phyloP scores from a whole-genome alignment of 768 basidiomycete genomes.

The Lactarius psammicola region DNA sequence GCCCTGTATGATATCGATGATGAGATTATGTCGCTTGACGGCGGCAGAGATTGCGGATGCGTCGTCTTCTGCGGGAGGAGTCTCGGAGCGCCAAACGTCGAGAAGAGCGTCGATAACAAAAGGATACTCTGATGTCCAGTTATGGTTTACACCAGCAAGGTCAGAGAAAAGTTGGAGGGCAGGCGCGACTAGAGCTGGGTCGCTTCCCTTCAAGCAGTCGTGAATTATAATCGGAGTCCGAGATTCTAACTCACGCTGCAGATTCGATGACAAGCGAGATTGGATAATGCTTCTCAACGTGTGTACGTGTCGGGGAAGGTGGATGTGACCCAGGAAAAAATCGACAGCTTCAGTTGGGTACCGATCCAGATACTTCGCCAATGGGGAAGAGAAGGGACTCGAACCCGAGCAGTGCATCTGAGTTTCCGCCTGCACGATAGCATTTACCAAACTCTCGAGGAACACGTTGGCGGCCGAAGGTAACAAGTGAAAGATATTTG shows the following conservation, averaged over 20 bases:
- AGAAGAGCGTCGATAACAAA: slow-evolving; percentile 71
- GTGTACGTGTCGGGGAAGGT: slow-evolving; percentile 73
- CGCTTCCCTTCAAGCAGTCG: slow-evolving; percentile 50
- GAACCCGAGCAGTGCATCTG: slow-evolving; percentile 85
- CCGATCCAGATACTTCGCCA: slow-evolving; percentile 88
- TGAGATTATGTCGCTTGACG: slow-evolving; percentile 58
- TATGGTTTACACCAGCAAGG: slow-evolving; percentile 59
- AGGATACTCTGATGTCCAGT: slow-evolving; percentile 69
- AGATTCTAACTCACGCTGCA: slow-evolving; percentile 65
- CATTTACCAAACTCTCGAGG: slow-evolving; percentile 80
- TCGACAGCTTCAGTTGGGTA: slow-evolving; percentile 85
- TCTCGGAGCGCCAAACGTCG: slow-evolving; percentile 64
- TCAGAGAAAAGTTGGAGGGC: slow-evolving; percentile 78
- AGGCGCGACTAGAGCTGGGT: slow-evolving; percentile 55
- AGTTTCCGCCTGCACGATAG: slow-evolving; percentile 89
- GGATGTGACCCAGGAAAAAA: slow-evolving; percentile 79
- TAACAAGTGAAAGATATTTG: slow-evolving; percentile 95
- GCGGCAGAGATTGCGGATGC: slow-evolving; percentile 48
- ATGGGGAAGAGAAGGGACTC: slow-evolving; percentile 90
- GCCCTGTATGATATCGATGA: slow-evolving; percentile 76
- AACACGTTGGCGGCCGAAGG: slow-evolving; percentile 93
- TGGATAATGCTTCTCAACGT: slow-evolving; percentile 83
- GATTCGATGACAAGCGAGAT: slow-evolving; percentile 71
- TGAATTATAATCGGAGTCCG: slow-evolving; percentile 54
- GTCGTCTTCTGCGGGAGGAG: slow-evolving; percentile 37